These are phyloP conservation scores for Solanum sitiens DNA, from an alignment of 257 asterid genomes.

Conservation along the genomic window DNA sequence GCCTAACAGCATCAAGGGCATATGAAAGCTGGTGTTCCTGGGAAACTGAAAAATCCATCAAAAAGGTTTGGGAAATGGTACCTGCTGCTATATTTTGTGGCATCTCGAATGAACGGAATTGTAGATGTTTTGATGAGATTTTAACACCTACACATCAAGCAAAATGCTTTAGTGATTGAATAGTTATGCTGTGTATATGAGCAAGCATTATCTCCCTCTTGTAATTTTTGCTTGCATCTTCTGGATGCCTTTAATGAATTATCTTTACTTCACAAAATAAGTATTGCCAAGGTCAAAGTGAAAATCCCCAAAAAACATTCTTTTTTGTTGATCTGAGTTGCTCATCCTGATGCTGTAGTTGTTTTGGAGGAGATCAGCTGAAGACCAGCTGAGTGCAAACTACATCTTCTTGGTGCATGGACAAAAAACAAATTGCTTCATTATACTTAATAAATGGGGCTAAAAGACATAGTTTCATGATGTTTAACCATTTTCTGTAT, in stretches of 20 bases:
- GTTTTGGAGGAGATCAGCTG: too few species aligned
- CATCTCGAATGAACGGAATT: background rate
- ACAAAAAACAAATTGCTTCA: background rate
- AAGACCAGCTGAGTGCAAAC: too few species aligned
- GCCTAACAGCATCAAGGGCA: background rate
- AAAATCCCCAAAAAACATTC: background rate
- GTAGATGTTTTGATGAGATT: background rate
- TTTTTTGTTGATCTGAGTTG: background rate
- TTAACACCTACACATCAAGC: background rate
- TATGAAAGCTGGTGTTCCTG: background rate
- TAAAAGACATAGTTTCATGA: background rate
- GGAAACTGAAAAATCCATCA: background rate
- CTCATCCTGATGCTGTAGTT: background rate
- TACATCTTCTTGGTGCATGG: background rate
- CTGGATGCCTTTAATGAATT: background rate
- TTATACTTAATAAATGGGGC: background rate
- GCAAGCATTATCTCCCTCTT: background rate
- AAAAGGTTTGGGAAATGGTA: background rate
- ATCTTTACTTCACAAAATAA: background rate
- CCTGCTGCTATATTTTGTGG: background rate
- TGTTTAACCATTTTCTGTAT: background rate
- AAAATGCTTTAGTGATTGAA: background rate
- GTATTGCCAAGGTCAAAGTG: background rate
- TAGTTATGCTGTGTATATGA: background rate
- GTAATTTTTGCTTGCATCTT: background rate